Evolutionary conservation across 257 asterid genomes (phyloP).

Genomic region (Ligustrum vulgare): DNA sequence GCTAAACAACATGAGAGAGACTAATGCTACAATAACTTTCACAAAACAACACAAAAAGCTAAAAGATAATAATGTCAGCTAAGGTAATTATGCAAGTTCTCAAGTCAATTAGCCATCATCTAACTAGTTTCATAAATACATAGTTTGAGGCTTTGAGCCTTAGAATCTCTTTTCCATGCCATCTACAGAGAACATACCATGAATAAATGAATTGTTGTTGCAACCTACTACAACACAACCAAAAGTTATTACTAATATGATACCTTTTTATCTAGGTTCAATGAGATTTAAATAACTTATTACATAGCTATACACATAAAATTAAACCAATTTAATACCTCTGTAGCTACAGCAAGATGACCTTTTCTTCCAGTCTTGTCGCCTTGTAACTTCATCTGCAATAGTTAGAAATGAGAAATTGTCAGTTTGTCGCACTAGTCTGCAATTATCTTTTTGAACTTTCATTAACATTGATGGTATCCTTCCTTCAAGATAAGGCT

Average conservation of each 20-base stretch:
- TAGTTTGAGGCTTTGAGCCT: background rate
- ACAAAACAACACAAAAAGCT: background rate
- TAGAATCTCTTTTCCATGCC: background rate
- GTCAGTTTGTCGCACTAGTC: background rate
- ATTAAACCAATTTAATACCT: slow-evolving; percentile 38
- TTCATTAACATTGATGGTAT: background rate
- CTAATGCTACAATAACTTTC: background rate
- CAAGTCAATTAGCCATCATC: background rate
- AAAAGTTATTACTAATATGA: background rate
- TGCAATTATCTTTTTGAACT: background rate
- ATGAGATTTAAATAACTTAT: background rate
- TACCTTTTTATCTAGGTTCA: background rate
- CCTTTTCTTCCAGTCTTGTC: slow-evolving; percentile 84
- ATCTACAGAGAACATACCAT: background rate
- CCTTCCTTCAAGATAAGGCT: background rate
- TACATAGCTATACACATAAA: background rate
- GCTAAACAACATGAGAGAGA: background rate
- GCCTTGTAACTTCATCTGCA: slow-evolving; percentile 76
- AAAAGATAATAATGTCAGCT: background rate
- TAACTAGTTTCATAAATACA: background rate
- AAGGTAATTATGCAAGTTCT: background rate
- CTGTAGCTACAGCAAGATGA: slow-evolving; percentile 78
- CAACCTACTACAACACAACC: background rate
- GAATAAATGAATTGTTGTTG: background rate
- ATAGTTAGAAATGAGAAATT: slow-evolving; percentile 1